Evolutionary conservation across 2,329 filamentous ascomycete genomes (phyloP), one percentile per base, ranked within the genome.

Genomic region (Westerdykella aurantiaca): DNA sequence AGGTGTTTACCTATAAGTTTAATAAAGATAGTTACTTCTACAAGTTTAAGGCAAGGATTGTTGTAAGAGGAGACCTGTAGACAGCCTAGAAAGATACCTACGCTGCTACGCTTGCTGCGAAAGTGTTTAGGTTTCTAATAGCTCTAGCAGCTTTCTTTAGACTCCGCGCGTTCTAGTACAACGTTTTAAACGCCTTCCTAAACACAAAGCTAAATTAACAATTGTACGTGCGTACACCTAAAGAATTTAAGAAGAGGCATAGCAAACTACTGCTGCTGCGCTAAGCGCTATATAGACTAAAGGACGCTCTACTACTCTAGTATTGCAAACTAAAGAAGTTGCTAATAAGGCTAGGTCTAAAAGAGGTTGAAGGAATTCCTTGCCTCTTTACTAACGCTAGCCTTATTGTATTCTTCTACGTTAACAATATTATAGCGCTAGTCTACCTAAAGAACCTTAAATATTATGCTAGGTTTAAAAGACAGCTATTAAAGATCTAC

Each of bases 181-280:
- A 62, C 41, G 48, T 44, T 1, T 37, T 47, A 2, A 59, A 53
- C 25, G 54, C 56, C 7, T 62, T 61, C 40, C 31, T 55, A 5
- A 60, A 60, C 38, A 49, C 43, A 9, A 22, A 12, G 23, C 14
- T 53, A 10, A 23, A 50, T 31, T 21, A 47, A 22, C 21, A 34
- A 13, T 34, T 53, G 11, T 55, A 50, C 35, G 41, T 34, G n/a
- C 7, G 48, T 5, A 42, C 40, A 10, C 18, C 31, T 6, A 22
- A 35, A 13, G 40, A 22, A 18, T 38, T 38, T 21, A n/a, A n/a
- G n/a, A 29, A 42, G 14, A 11, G 23, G 14, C 14, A 38, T 14
- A 33, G 31, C 11, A 14, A 35, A 18, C 31, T 38, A 14, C 40
- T 42, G 13, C 12, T 18, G 31, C 16, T 42, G 21, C 25, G 31